phyloP scores from a whole-genome alignment of 148 eudicot species.

The Hydrangea macrophylla region DNA sequence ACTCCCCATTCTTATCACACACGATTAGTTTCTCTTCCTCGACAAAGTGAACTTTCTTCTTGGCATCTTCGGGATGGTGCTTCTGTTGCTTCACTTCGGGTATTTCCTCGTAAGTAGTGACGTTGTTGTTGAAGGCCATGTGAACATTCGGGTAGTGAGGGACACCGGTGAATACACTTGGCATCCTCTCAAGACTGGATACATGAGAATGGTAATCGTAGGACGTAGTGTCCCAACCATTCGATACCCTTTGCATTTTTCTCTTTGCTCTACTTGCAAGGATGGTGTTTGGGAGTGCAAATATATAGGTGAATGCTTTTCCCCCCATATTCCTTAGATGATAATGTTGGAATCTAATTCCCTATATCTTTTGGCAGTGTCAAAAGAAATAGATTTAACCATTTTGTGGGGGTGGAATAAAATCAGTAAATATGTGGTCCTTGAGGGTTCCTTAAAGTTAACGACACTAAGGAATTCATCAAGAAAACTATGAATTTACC shows the following conservation, averaged over 20 bases:
- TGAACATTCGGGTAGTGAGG: slow-evolving; percentile 22
- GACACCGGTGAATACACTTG: slow-evolving; percentile 7
- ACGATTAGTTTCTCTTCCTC: neutral
- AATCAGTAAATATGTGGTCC: neutral
- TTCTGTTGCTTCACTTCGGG: neutral
- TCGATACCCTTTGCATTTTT: neutral
- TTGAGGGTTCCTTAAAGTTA: neutral
- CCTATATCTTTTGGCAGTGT: slow-evolving; percentile 7
- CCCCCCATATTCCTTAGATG: slow-evolving; percentile 14
- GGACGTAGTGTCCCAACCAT: slow-evolving; percentile 16
- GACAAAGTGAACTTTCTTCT: slow-evolving; percentile 10
- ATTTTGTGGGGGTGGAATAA: neutral
- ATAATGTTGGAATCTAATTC: slow-evolving; percentile 40
- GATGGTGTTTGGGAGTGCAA: neutral
- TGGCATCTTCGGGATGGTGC: neutral
- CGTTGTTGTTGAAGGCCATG: slow-evolving; percentile 13
- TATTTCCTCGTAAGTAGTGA: neutral
- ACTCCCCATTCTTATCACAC: slow-evolving; percentile 2
- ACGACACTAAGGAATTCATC: too few relatives aligned
- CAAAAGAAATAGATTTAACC: neutral
- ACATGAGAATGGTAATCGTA: slow-evolving; percentile 19
- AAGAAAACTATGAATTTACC: too few relatives aligned
- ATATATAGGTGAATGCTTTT: neutral
- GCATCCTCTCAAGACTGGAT: slow-evolving; percentile 11
- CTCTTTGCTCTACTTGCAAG: neutral